These are phyloP conservation scores for Mycena maculata DNA, from an alignment of 768 basidiomycete genomes.

Conservation along the genomic window DNA sequence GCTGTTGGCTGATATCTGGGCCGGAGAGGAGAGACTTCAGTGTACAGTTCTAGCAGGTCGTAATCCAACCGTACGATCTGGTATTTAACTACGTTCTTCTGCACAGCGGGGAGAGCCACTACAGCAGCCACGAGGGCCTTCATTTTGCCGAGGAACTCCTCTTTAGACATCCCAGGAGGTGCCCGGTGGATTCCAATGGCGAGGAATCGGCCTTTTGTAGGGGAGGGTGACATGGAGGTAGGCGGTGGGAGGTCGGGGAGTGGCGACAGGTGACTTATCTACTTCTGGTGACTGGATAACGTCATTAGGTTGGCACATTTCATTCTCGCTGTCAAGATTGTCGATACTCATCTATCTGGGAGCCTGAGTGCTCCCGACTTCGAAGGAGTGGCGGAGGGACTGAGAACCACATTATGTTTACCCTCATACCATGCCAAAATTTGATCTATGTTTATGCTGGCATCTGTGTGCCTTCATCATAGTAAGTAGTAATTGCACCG, in stretches of 20 bases:
- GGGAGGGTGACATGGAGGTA: conserved; percentile 5
- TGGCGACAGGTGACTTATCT: neutral
- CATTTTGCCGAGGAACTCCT: conserved; percentile 13
- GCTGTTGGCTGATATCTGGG: conserved; percentile 8
- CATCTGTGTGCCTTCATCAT: too few relatives aligned
- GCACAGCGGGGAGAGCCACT: conserved; percentile 7
- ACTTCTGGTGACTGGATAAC: neutral
- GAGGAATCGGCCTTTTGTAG: conserved; percentile 4
- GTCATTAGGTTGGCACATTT: conserved; percentile 3
- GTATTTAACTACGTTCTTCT: conserved; percentile 17
- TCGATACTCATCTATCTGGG: too few relatives aligned
- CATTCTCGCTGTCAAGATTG: too few relatives aligned
- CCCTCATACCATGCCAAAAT: too few relatives aligned
- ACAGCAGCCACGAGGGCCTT: conserved; percentile 14
- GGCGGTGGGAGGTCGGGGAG: neutral
- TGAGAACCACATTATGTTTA: too few relatives aligned
- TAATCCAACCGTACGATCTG: conserved; percentile 9
- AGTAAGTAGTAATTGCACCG: too few relatives aligned
- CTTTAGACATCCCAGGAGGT: conserved; percentile 10
- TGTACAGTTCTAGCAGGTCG: conserved; percentile 6
- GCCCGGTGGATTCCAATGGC: conserved; percentile 11
- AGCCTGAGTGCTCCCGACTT: too few relatives aligned
- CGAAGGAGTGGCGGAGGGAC: too few relatives aligned
- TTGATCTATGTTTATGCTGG: too few relatives aligned
- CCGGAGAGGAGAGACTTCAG: conserved; percentile 3